phyloP scores from a whole-genome alignment of 345 rosid genomes.

The Psidium friedrichsthalianum region DNA sequence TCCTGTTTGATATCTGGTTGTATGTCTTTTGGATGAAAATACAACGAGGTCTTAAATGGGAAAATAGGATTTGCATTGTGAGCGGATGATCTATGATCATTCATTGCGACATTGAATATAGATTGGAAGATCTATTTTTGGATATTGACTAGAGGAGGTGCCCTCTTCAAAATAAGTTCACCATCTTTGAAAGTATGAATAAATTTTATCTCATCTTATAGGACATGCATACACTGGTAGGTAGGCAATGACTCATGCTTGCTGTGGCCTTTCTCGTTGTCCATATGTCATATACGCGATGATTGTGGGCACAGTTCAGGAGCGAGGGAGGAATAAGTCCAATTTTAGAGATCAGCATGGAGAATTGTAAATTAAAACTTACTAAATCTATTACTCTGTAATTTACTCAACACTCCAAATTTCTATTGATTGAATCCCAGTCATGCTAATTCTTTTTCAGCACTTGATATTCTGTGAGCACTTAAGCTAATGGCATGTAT shows the following conservation, averaged over 20 bases:
- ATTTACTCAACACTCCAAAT: not conserved
- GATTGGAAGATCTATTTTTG: not conserved
- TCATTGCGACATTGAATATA: not conserved
- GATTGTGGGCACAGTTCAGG: not conserved
- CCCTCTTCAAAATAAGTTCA: not conserved
- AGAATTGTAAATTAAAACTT: not conserved
- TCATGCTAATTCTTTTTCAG: not conserved
- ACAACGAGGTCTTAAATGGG: not conserved
- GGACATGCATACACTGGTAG: not conserved
- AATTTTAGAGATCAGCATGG: not conserved
- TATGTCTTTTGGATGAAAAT: not conserved
- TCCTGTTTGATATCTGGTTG: not conserved
- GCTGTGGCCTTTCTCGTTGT: not conserved
- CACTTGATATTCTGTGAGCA: not conserved
- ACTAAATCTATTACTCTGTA: not conserved
- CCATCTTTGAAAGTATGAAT: not conserved
- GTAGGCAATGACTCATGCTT: not conserved
- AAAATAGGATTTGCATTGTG: not conserved
- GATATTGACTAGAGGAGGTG: not conserved
- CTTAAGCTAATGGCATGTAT: not conserved
- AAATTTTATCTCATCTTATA: not conserved
- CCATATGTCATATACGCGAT: not conserved
- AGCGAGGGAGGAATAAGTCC: not conserved
- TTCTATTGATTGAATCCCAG: not conserved
- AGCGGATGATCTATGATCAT: not conserved